Evolutionary conservation across 352 stramenopile species (phyloP), one percentile per base, ranked within the genome.

Genomic region (Globisporangium orthogonon): DNA sequence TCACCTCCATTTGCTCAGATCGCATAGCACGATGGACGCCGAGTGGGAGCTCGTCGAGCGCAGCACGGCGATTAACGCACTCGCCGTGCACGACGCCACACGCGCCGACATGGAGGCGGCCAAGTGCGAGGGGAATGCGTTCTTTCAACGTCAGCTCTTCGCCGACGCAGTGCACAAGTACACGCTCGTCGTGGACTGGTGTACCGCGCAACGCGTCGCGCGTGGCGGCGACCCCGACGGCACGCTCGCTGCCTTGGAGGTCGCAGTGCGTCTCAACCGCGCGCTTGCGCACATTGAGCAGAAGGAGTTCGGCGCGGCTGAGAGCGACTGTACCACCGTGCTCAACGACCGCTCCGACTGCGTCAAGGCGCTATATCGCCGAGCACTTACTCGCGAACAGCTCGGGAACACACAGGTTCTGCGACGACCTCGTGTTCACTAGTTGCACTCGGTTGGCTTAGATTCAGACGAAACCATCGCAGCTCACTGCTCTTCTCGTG

Each of bases 361-460:
- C 61, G 73, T 97, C 35, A 98, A 98, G 68, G 92, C 89, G 0
- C 70, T 91, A 6, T 98, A 97, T 59, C 73, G 94, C 7, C 73
- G 90, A 33, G 89, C 89, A 0, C 49, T 94, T 15, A 87, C 84
- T 7, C 67, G 78, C 52, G 75, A 93, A 35, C 79, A 74, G 30
- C 56, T 97, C 43, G 78, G 76, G 14, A 75, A 94, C 28, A 59
- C 70, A 14, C 70, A 71, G 71, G 75, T 87, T 61, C 17, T 10
- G 33, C 35, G 15, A 33, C 0, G n/a, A 31, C 23, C 23, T 23
- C 23, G 23, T 23, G 23, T 23, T 23, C 23, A 23, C 23, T 23
- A 23, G 23, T 23, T 23, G 23, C 23, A 23, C 23, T 1, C 15
- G 14, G 13, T 2, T 3, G 46, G 11, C n/a, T 39, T 40, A n/a